phyloP scores from a whole-genome alignment of 2,329 filamentous ascomycete species.

The Exophiala sp. region DNA sequence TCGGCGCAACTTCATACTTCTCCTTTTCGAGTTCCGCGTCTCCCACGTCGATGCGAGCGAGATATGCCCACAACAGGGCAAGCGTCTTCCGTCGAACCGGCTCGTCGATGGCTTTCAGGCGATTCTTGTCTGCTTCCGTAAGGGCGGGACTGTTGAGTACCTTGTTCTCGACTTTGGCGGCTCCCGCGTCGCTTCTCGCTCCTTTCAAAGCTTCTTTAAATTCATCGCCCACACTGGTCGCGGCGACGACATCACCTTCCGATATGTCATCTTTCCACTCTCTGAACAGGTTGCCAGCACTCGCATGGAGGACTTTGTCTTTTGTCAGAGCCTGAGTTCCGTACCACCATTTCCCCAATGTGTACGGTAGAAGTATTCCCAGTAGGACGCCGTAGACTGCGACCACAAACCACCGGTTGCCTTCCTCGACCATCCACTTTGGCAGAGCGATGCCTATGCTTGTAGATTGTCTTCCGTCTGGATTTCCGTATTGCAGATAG shows the following conservation, averaged over 20 bases:
- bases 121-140: constrained; percentile 68
- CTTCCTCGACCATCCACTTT: constrained; percentile 86
- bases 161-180: constrained; percentile 79
- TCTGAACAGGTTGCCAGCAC: constrained; percentile 89
- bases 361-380: constrained; percentile 84
- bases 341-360: constrained; percentile 98
- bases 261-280: constrained; percentile 85
- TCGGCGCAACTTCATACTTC: constrained; percentile 85
- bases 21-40: constrained; percentile 69
- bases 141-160: constrained; percentile 66
- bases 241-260: constrained; percentile 72
- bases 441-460: constrained; percentile 97
- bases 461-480: constrained; percentile 96
- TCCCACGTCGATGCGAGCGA: constrained; percentile 80
- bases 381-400: constrained; percentile 84
- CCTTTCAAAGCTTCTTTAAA: constrained; percentile 74
- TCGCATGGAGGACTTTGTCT: constrained; percentile 88
- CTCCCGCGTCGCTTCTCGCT: constrained; percentile 72
- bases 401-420: constrained; percentile 92
- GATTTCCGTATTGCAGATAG: constrained; percentile 91
- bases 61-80: constrained; percentile 89
- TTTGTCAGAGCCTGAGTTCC: constrained; percentile 89
- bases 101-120: constrained; percentile 76
- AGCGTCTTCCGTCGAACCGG: constrained; percentile 79
- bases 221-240: constrained; percentile 81